Evolutionary conservation across 768 basidiomycete species (phyloP).

Genomic region (Suillus lakei): DNA sequence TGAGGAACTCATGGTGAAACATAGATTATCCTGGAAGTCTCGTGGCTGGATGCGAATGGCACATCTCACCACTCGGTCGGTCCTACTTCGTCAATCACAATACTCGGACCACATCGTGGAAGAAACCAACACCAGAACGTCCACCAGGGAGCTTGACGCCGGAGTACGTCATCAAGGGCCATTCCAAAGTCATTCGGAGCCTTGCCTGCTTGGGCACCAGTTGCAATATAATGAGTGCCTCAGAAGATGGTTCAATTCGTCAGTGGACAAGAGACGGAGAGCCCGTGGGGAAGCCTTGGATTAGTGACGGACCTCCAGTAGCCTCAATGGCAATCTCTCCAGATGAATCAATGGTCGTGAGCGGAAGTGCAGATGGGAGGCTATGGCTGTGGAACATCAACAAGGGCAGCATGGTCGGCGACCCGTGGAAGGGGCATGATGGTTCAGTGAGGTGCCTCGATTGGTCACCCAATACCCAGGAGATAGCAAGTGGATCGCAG

Average conservation of each 20-base stretch:
- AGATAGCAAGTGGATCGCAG: conserved; percentile 15
- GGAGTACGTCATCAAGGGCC: not conserved
- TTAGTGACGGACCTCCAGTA: not conserved
- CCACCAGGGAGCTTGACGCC: conserved; percentile 2
- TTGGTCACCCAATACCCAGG: conserved; percentile 18
- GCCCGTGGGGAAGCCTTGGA: not conserved
- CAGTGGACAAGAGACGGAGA: not conserved
- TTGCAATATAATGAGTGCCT: not conserved
- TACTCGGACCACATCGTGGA: not conserved
- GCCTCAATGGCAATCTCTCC: not conserved
- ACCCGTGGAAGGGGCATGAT: conserved; percentile 2
- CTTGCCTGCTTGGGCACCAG: not conserved
- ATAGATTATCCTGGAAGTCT: not conserved
- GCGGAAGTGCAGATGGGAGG: not conserved
- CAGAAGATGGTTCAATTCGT: not conserved
- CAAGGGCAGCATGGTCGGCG: not conserved
- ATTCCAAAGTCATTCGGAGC: not conserved
- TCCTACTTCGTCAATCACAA: conserved; percentile 3
- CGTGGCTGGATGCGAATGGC: not conserved
- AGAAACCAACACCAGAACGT: not conserved
- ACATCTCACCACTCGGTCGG: not conserved
- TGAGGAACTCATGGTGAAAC: not conserved
- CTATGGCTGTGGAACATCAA: not conserved
- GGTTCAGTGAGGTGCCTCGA: conserved; percentile 4
- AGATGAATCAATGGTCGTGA: not conserved